Base-by-base conservation (phyloP, 805 yeast genomes). In the Candida insectorum region DNA sequence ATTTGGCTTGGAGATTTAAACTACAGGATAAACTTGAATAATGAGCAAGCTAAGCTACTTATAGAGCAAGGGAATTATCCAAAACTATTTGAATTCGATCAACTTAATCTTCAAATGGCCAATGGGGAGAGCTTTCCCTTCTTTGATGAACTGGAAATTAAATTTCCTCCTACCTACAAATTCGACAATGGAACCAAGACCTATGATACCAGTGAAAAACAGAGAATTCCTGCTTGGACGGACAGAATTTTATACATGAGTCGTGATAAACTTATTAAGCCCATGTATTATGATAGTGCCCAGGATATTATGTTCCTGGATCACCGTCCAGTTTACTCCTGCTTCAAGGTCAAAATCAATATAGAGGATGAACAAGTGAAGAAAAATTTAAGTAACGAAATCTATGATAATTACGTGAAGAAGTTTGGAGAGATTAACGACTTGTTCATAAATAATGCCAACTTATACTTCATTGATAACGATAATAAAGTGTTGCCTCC, bases 201-300 rank as follows among this genome's bases (percentile, higher is more conserved):
- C 2, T 93, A 89, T 54, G 99, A 93, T 55, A 75, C 95, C 0
- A 81, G 94, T 25, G 97, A 91, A 49, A 93, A 93, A 58, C 81
- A 79, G 57, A 75, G 99, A 41, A 79, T 85, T 9, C 99, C 98
- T 1, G 94, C 98, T 0, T 93, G 98, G 98, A 89, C 97, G 3
- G 99, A 93, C 61, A 65, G 98, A 37, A 81, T 86, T 24, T 58
- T 89, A 30, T 80, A 78, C 49, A 47, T 65, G 35, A 60, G 71
- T 3, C 65, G 83, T 16, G 79, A 84, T 11, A 70, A 73, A 22
- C 65, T 72, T 8, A 54, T 89, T 36, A 67, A 62, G 28, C 91
- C 84, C 41, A 41, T 71, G 1, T 58, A 63, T 6, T 93, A 91
- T 54, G 71, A 76, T 10, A 67, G 81, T 31, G 75, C 70, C 7